Conservation (phyloP, 2,329 filamentous ascomycete species). For the Trematosphaeria pertusa region DNA sequence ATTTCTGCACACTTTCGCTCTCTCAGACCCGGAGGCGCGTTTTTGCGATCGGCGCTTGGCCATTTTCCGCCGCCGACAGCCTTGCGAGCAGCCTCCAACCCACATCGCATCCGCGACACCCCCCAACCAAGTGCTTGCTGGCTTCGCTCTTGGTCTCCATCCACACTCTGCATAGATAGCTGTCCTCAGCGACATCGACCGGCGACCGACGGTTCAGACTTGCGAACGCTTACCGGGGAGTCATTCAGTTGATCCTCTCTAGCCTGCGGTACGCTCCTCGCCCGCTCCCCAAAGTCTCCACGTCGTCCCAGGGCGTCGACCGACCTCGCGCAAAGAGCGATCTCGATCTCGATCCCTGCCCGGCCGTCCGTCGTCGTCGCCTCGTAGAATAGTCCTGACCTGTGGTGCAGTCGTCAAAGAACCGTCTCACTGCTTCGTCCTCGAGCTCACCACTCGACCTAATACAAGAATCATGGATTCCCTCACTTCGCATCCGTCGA, state of each 20-base stretch:
- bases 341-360: slow-evolving; percentile 41
- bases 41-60: slow-evolving; percentile 42
- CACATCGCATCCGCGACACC: slow-evolving; percentile 29
- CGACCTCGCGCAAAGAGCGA: slow-evolving; percentile 42
- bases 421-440: slow-evolving; percentile 30
- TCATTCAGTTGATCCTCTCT: slow-evolving; percentile 99
- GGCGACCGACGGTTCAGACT: slow-evolving; percentile 34
- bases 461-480: slow-evolving; percentile 73
- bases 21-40: slow-evolving; percentile 28
- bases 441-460: slow-evolving; percentile 36
- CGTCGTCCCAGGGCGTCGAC: slow-evolving; percentile 36
- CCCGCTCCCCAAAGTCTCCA: slow-evolving; percentile 23
- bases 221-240: slow-evolving; percentile 74
- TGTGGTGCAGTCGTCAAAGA: slow-evolving; percentile 45
- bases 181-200: slow-evolving; percentile 34
- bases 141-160: slow-evolving; percentile 49
- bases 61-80: slow-evolving; percentile 34
- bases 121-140: slow-evolving; percentile 51
- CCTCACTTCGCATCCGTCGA: slow-evolving; percentile 90
- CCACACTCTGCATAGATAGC: slow-evolving; percentile 14
- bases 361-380: slow-evolving; percentile 32
- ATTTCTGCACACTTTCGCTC: slow-evolving; percentile 38
- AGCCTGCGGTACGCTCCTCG: slow-evolving; percentile 62
- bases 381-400: slow-evolving; percentile 40
- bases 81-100: slow-evolving; percentile 33